Conservation (phyloP, 352 stramenopile genomes). For the Aphanomyces stellatus region DNA sequence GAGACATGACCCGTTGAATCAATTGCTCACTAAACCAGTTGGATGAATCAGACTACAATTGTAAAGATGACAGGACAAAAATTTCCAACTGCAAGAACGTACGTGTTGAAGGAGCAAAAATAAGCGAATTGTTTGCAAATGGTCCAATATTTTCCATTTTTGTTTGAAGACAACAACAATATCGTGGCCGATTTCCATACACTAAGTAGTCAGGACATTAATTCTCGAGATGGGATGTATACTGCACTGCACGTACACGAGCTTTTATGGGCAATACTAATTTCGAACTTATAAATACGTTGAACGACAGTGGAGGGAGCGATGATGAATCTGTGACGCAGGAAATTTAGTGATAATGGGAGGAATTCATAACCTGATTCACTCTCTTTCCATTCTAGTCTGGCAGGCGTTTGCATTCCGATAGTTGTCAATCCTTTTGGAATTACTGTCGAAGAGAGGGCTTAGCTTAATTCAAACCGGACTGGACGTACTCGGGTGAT, state of each 20-base stretch:
- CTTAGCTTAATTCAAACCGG: no score
- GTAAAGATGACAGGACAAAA: not conserved
- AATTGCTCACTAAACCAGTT: not conserved
- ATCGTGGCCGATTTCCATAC: not conserved
- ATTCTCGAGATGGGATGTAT: not conserved
- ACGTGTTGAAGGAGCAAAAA: constrained; percentile 17
- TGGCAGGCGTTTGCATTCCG: no score
- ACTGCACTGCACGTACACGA: not conserved
- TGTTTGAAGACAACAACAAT: not conserved
- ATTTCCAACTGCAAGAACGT: not conserved
- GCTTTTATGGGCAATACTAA: not conserved
- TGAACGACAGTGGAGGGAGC: not conserved
- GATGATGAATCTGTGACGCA: not conserved
- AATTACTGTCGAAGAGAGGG: no score
- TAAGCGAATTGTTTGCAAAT: not conserved
- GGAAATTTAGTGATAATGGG: no score
- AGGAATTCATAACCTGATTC: no score
- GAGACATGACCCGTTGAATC: not conserved
- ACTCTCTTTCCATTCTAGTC: no score
- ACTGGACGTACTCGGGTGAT: no score
- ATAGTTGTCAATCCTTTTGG: no score
- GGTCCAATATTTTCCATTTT: not conserved
- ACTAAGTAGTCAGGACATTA: constrained; percentile 5
- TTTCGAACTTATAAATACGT: not conserved
- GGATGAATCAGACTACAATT: constrained; percentile 7